A percentile compares a stretch with the other conserved stretches of the same genome.
phyloP scores from a whole-genome alignment of 1,139 yeast species.

The Candida anutae region DNA sequence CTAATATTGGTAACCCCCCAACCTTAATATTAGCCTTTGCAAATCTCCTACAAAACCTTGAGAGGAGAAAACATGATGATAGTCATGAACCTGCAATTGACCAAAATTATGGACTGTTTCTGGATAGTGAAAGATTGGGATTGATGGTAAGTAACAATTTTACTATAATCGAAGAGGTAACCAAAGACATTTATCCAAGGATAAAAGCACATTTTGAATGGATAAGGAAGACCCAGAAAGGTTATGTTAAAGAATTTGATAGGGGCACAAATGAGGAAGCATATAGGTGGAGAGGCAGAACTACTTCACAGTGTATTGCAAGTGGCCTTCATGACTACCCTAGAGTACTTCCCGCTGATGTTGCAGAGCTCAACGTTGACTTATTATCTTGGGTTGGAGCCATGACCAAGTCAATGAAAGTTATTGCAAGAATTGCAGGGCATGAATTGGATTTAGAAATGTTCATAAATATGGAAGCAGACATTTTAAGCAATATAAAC shows the following conservation, averaged over 20 bases:
- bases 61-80: slow-evolving; percentile 8
- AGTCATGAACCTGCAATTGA: slow-evolving; percentile 16
- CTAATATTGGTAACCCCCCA: slow-evolving; percentile 92
- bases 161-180: slow-evolving; percentile 53
- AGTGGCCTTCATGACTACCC: slow-evolving; percentile 97
- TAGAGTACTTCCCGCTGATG: slow-evolving; percentile 70
- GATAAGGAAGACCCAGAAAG: slow-evolving; percentile 78
- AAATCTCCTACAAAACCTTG: slow-evolving; percentile 45
- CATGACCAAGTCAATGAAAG: slow-evolving; percentile 76
- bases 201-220: slow-evolving; percentile 73
- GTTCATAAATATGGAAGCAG: slow-evolving; percentile 46
- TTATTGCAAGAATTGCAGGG: slow-evolving; percentile 62
- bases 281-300: slow-evolving; percentile 92
- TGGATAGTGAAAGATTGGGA: slow-evolving; percentile 26
- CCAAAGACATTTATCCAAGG: slow-evolving; percentile 65
- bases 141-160: slow-evolving; percentile 52
- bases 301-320: slow-evolving; percentile 77
- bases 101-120: slow-evolving; percentile 8
- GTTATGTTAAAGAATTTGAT: slow-evolving; percentile 65
- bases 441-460: slow-evolving; percentile 46
- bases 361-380: slow-evolving; percentile 88
- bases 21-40: slow-evolving; percentile 79
- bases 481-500: slow-evolving; percentile 57
- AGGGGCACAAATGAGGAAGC: slow-evolving; percentile 54
- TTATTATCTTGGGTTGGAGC: slow-evolving; percentile 89